Evolutionary conservation across 176 grass and related monocot genomes (phyloP), one percentile per base, ranked within the genome.

Genomic region (Tuctoria greenei): DNA sequence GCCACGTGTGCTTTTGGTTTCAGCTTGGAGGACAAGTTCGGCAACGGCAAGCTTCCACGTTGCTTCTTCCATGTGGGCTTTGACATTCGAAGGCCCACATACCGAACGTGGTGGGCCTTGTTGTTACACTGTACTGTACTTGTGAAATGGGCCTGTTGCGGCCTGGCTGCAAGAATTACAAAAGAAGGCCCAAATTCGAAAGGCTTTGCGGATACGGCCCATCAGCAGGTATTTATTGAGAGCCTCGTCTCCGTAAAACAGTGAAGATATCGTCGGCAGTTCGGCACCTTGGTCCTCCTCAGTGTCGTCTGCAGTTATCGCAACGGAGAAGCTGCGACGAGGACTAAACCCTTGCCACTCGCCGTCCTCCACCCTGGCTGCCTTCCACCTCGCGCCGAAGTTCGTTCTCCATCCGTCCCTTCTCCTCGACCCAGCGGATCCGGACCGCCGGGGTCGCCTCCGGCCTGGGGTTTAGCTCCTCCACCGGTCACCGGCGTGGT

Each of bases 1-100:
- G 83, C 88, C 85, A 94, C 67, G 88, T 57, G 61, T 44, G 67
- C 80, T 35, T 61, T 27, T 42, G 25, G 50, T 44, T 3, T 59
- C 42, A 7, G 20, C 74, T 79, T 79, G 74, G 85, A 61, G 51
- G 37, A 36, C 64, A 74, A 71, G 82, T 21, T 55, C 25, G 45
- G 43, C 36, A 24, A 76, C 44, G 31, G 31, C 31, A 3, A 8
- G 54, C 34, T 58, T 24, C 49, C 7, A 41, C n/a, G 25, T 17
- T 31, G 50, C 52, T 43, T 28, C 18, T 10, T 26, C 10, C 23
- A 1, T 58, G 23, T 13, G 55, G 23, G 18, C 61, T 66, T 65
- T 61, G 54, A 38, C 72, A n/a, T 21, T 1, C 24, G 21, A 21
- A 8, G 21, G 21, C 8, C 49, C 5, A 17, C 5, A 5, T 23